Base-by-base conservation (phyloP, 805 yeast genomes). In the Saccharomycopsis sp. region DNA sequence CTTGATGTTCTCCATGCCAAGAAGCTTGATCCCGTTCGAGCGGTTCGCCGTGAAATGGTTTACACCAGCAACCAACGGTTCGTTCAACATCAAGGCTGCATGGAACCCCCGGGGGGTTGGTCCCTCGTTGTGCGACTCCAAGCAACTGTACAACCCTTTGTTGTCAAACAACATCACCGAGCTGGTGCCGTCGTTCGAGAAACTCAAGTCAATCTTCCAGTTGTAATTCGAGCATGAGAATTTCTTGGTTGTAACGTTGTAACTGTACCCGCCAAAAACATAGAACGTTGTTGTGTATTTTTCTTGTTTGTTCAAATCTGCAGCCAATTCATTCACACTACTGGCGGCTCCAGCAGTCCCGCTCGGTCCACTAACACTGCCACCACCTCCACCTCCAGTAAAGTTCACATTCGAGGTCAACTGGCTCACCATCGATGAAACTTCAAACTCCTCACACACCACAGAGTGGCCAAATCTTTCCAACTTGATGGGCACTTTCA, bases 21-120 rank as follows among this genome's bases (percentile, higher is more conserved):
- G 29, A 25, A 10, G 9, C 19, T 10, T n/a, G 34, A 30, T 19
- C 13, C 36, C 30, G 5, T 5, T 19, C 4, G 36, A 9, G 5
- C 29, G 20, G 22, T 38, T 38, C 26, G 25, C 26, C 26, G 19
- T 33, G 16, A 6, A 37, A 18, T 30, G 10, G n/a, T 18, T 8
- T 16, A 7, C 26, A 9, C n/a, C 13, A 15, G 9, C 13, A 10
- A 17, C 12, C 17, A 30, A 6, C 5, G n/a, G 30, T 15, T 41
- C 44, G 12, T 41, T 19, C 13, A 45, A 18, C 13, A 45, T 13
- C 4, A 41, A 27, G 7, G 45, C 25, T 6, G 42, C 43, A 25
- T 45, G 48, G 31, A 38, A 37, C 5, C 45, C 45, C 23, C 48
- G 7, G 2, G 48, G 42, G 1, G 45, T 10, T 10, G 48, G 48